A percentile compares a stretch with the other conserved stretches of the same genome.
Conservation (phyloP, 306 rosid genomes). For the Rosa chinensis region DNA sequence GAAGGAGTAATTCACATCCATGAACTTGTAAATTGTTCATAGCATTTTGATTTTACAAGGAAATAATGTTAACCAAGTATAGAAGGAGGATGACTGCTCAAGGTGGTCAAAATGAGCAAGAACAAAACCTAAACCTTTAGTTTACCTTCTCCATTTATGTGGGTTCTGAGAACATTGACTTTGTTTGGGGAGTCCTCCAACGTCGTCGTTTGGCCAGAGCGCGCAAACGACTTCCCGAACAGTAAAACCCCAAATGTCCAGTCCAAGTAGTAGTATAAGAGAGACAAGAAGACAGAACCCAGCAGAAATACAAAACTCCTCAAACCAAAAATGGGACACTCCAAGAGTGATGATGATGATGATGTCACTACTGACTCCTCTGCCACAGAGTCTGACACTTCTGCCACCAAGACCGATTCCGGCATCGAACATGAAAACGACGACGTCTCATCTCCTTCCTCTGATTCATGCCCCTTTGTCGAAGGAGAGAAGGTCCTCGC, state of each 20-base stretch:
- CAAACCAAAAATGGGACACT: constrained; percentile 46
- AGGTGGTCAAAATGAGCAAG: not conserved
- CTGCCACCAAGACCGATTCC: constrained; percentile 38
- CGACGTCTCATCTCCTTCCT: constrained; percentile 22
- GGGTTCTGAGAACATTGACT: not conserved
- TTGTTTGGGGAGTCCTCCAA: not conserved
- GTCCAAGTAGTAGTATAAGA: not conserved
- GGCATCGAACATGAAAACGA: constrained; percentile 28
- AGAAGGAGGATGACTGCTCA: not conserved
- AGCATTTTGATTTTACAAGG: not conserved
- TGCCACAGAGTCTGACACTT: constrained; percentile 31
- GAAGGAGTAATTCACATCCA: not conserved
- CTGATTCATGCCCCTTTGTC: constrained; percentile 44
- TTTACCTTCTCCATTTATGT: not conserved
- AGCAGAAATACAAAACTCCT: not conserved
- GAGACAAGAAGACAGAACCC: not conserved
- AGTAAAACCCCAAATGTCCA: not conserved
- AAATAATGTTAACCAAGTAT: not conserved
- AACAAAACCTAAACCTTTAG: not conserved
- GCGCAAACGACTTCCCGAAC: not conserved
- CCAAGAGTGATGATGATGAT: constrained; percentile 25
- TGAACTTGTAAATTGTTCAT: not conserved
- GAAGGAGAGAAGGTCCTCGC: constrained; percentile 67
- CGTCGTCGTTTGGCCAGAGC: constrained; percentile 1
- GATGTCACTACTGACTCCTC: constrained; percentile 35